Conservation (phyloP, 2,329 filamentous ascomycete species). For the Verticillium albo-atrum region DNA sequence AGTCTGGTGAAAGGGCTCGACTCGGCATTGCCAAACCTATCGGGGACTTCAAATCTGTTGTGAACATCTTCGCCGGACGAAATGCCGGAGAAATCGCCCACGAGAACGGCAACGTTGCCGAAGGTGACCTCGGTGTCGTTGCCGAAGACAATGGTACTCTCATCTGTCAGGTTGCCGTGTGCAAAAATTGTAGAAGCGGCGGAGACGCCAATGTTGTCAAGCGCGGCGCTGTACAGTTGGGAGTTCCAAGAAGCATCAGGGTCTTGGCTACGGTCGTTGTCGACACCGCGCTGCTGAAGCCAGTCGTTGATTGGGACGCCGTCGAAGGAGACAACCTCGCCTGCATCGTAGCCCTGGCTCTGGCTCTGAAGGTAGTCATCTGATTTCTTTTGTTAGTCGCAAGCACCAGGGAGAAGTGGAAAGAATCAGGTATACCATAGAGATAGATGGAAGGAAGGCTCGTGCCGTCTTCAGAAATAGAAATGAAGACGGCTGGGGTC, state of each 20-base stretch:
- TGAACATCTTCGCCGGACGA: constrained; percentile 6
- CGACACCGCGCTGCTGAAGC: constrained; percentile 9
- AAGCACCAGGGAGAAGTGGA: not conserved
- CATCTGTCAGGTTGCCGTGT: constrained; percentile 6
- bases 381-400: not conserved
- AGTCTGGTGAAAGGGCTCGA: not conserved
- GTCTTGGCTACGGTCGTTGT: constrained; percentile 11
- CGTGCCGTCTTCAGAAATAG: constrained; percentile 12
- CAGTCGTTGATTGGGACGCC: constrained; percentile 2
- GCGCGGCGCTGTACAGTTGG: constrained; percentile 6
- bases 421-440: not conserved
- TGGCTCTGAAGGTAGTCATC: constrained; percentile 8
- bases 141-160: constrained; percentile 9
- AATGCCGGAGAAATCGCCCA: constrained; percentile 7
- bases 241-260: constrained; percentile 13
- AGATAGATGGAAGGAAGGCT: constrained; percentile 9
- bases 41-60: constrained; percentile 7
- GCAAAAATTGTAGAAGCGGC: not conserved
- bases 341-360: constrained; percentile 2
- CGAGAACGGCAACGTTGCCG: constrained; percentile 6
- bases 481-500: constrained; percentile 9
- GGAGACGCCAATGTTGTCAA: constrained; percentile 1
- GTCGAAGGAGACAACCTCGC: constrained; percentile 5
- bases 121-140: constrained; percentile 6
- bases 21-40: not conserved